phyloP scores from a whole-genome alignment of 2,329 filamentous ascomycete genomes.

The Diatrype stigma region DNA sequence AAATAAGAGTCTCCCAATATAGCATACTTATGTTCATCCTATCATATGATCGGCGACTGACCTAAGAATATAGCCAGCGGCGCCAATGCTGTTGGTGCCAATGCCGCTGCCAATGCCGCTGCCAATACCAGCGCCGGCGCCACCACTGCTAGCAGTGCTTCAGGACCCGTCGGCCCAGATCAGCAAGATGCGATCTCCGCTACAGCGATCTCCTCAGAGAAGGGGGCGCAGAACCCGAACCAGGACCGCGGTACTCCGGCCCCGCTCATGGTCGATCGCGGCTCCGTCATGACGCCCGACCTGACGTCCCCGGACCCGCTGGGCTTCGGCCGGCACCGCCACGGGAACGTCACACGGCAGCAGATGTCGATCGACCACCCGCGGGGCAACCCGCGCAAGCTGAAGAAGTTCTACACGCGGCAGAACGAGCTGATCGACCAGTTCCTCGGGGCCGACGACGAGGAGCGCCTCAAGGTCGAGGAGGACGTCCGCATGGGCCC shows the following conservation, averaged over 20 bases:
- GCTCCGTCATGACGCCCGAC: not conserved
- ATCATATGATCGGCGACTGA: constrained; percentile 10
- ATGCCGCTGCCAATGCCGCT: constrained; percentile 7
- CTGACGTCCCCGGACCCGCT: constrained; percentile 29
- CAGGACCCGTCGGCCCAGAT: not conserved
- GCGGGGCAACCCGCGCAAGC: constrained; percentile 36
- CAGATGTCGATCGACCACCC: constrained; percentile 47
- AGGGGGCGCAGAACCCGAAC: constrained; percentile 1
- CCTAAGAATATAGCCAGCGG: constrained; percentile 1
- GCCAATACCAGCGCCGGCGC: constrained; percentile 5
- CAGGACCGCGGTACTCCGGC: constrained; percentile 8
- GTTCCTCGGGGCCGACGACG: constrained; percentile 52
- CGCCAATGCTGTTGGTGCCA: constrained; percentile 4
- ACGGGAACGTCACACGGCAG: constrained; percentile 35
- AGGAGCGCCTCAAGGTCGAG: constrained; percentile 47
- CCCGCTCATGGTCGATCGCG: constrained; percentile 5
- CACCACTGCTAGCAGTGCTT: not conserved
- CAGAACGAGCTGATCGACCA: constrained; percentile 47
- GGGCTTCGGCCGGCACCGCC: constrained; percentile 36
- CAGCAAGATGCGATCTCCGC: not conserved
- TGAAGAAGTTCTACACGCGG: constrained; percentile 43
- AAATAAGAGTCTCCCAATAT: too few species aligned
- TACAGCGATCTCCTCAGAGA: constrained; percentile 5
- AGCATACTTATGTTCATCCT: too few species aligned
- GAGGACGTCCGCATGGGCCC: constrained; percentile 47